Evolutionary conservation across 2,329 filamentous ascomycete genomes (phyloP).

Genomic region (Fusarium protoensiforme): DNA sequence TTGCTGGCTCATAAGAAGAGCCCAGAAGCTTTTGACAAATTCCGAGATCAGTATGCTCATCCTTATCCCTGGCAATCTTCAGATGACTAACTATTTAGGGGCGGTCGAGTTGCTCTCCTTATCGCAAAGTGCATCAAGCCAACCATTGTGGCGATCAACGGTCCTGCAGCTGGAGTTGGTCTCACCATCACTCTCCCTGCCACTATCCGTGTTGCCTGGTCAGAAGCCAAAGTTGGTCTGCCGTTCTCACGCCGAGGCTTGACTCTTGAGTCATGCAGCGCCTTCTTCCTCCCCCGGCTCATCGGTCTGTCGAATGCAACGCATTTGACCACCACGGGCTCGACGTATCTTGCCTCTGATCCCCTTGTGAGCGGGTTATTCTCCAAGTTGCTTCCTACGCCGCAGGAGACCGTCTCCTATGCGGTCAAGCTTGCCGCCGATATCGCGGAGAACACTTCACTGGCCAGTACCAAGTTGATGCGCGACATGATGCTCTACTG

Average conservation of each 20-base stretch:
- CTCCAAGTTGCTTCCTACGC: background rate
- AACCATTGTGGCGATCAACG: background rate
- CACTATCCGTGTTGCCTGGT: background rate
- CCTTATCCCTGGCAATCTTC: background rate
- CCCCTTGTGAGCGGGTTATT: background rate
- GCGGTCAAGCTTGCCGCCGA: background rate
- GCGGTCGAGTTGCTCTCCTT: background rate
- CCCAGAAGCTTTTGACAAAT: background rate
- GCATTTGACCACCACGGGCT: background rate
- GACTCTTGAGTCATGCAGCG: background rate
- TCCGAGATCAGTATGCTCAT: background rate
- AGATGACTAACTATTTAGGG: background rate
- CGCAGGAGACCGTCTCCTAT: background rate
- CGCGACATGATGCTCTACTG: background rate
- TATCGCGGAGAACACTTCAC: background rate
- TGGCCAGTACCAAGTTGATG: background rate
- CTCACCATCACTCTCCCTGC: background rate
- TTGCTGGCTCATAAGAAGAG: background rate
- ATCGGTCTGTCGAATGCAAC: background rate
- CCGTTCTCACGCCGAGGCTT: background rate
- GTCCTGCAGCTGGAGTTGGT: background rate
- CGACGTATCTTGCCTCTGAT: background rate
- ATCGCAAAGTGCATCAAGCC: background rate
- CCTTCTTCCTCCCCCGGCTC: background rate
- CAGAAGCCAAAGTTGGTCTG: background rate